These are phyloP conservation scores for Clarireedia paspali DNA, from an alignment of 2,329 filamentous ascomycete species.

Conservation along the genomic window DNA sequence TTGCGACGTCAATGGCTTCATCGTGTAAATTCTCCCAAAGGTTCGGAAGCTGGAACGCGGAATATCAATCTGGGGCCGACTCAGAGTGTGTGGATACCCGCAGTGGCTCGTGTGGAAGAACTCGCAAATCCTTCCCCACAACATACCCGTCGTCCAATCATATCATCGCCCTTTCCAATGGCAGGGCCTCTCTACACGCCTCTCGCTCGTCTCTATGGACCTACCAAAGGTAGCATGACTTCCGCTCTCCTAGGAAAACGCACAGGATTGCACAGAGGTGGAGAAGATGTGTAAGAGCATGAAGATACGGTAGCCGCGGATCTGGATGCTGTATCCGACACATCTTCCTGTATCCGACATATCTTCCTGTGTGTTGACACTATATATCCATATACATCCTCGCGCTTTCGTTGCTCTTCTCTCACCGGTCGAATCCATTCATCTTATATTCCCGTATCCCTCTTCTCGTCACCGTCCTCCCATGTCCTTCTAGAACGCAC, in stretches of 20 bases:
- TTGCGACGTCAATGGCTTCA: no score
- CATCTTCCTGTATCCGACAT: no score
- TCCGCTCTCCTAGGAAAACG: background rate
- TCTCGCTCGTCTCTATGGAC: background rate
- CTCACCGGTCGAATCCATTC: background rate
- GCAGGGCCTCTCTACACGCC: background rate
- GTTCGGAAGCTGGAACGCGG: no score
- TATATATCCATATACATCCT: background rate
- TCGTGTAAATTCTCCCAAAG: no score
- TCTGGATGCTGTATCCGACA: no score
- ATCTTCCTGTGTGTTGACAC: no score
- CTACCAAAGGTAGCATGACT: no score
- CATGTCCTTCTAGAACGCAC: background rate
- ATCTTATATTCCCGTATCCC: background rate
- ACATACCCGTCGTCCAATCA: background rate
- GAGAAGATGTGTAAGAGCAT: background rate
- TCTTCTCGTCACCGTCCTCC: background rate
- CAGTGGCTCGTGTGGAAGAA: no score
- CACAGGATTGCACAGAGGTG: background rate
- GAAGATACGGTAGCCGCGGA: background rate
- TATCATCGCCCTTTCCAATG: background rate
- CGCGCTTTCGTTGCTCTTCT: background rate
- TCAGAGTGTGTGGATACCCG: background rate
- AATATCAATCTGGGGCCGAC: background rate
- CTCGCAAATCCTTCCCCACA: background rate